A percentile compares a stretch with the other conserved stretches of the same genome.
Conservation (phyloP, 2,329 filamentous ascomycete species). For the Emergomyces orientalis region DNA sequence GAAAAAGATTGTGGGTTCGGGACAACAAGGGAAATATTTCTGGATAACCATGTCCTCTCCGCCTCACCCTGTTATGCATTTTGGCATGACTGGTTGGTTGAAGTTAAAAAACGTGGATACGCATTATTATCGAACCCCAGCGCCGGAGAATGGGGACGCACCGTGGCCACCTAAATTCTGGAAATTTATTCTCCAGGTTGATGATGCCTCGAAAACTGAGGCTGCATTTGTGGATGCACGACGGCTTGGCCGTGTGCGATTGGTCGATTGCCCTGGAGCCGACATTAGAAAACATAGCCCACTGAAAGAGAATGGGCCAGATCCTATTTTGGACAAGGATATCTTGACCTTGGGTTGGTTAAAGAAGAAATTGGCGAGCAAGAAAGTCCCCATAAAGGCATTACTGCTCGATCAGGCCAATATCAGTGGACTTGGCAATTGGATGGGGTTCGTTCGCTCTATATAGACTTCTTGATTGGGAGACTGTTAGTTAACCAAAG, state of each 20-base stretch:
- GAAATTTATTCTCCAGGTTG: conserved; percentile 72
- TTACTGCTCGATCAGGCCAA: conserved; percentile 78
- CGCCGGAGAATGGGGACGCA: conserved; percentile 45
- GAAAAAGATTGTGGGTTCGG: conserved; percentile 61
- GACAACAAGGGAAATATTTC: conserved; percentile 94
- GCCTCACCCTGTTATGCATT: conserved; percentile 82
- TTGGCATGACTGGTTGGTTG: conserved; percentile 74
- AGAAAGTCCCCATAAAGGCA: conserved; percentile 81
- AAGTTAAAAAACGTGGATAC: conserved; percentile 72
- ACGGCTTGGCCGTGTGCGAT: conserved; percentile 65
- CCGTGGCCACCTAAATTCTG: conserved; percentile 83
- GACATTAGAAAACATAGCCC: conserved; percentile 69
- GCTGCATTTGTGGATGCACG: conserved; percentile 77
- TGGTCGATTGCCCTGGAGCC: conserved; percentile 69
- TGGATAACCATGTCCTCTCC: conserved; percentile 71
- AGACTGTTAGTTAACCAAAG: background rate
- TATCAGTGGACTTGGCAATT: conserved; percentile 91
- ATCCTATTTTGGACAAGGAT: conserved; percentile 76
- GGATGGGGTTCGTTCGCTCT: conserved; percentile 58
- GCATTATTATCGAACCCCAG: conserved; percentile 65
- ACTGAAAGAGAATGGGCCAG: conserved; percentile 83
- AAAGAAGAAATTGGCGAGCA: conserved; percentile 57
- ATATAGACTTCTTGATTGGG: conserved; percentile 6
- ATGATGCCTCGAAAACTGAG: conserved; percentile 51
- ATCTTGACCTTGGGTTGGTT: conserved; percentile 70